Base-by-base conservation (phyloP, 495 filamentous ascomycete genomes). In the Lepraria neglecta region DNA sequence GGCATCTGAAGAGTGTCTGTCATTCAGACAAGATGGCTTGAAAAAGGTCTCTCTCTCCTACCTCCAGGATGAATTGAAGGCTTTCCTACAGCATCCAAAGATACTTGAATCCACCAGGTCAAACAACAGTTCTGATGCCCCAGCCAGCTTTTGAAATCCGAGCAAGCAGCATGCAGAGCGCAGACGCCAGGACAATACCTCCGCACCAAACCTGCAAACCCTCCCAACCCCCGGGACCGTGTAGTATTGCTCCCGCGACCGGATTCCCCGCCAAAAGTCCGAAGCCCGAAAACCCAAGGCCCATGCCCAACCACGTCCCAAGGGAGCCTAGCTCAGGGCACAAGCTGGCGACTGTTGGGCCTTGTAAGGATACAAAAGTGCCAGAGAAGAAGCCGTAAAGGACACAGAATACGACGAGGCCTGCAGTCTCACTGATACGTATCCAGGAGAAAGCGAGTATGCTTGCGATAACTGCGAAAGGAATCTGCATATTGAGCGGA, bases 361-460 rank as follows among this genome's bases (percentile, higher is more conserved):
- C 83, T 0, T 82, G 83, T 11, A 90, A 68, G 24, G 79, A 82
- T 17, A 91, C 85, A 40, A 91, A 83, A 10, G 70, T 69, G 2
- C 88, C 88, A 1, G 85, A 87, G 68, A 84, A 86, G 71, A 88
- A 84, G 19, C 87, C 88, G 64, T 87, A 91, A 0, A 92, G 72
- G 28, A 82, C 68, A 24, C 78, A 66, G 54, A 89, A 75, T 10
- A 84, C 76, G 30, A 88, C 77, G 21, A 88, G 74, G 0, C 79
- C 79, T 0, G 74, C 78, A 0, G 77, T 65, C 14, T 72, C 78
- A 43, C 75, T 69, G 6, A 85, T 75, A 3, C 75, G 72, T 27
- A 88, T 78, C 78, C 84, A 84, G 43, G 78, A 76, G 65, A 86
- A 84, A n/a, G 75, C 76, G 15, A 89, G 68, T 10, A 86, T 73